Evolutionary conservation across 805 yeast genomes (phyloP).

Genomic region (Wickerhamomyces kurtzmanii): DNA sequence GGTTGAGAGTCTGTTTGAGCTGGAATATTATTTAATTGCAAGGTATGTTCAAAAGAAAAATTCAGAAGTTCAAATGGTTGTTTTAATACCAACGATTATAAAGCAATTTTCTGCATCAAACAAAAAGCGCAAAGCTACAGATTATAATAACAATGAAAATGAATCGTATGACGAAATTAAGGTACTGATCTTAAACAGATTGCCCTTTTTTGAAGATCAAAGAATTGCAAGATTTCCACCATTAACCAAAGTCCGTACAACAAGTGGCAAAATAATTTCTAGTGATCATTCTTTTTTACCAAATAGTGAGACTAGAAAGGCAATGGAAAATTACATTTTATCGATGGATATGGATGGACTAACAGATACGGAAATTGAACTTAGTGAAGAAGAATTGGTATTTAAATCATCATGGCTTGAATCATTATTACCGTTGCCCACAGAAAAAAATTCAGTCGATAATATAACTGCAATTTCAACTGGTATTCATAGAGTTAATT

Average conservation of each 20-base stretch:
- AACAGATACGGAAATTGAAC: constrained; percentile 14
- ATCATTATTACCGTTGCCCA: constrained; percentile 8
- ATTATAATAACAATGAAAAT: constrained; percentile 3
- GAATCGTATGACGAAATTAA: constrained; percentile 15
- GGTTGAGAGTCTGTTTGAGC: constrained; percentile 40
- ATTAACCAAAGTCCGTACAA: constrained; percentile 24
- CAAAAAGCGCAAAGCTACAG: constrained; percentile 14
- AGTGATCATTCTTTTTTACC: constrained; percentile 22
- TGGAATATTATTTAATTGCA: constrained; percentile 44
- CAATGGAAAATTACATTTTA: constrained; percentile 35
- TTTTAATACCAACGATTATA: constrained; percentile 38
- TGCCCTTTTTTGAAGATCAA: constrained; percentile 75
- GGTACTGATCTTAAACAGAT: constrained; percentile 37
- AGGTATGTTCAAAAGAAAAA: constrained; percentile 46
- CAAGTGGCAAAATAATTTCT: constrained; percentile 16
- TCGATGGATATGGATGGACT: constrained; percentile 29
- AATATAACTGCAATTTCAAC: constrained; percentile 12
- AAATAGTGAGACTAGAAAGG: constrained; percentile 23
- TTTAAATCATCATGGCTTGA: constrained; percentile 9
- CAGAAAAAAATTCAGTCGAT: constrained; percentile 10
- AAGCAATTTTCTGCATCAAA: constrained; percentile 8
- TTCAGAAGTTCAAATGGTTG: constrained; percentile 43
- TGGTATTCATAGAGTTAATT: constrained; percentile 14
- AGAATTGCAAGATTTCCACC: constrained; percentile 43
- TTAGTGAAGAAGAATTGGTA: constrained; percentile 5